Evolutionary conservation across 2,329 filamentous ascomycete genomes (phyloP).

Genomic region (Pyrenophora tritici-repentis): DNA sequence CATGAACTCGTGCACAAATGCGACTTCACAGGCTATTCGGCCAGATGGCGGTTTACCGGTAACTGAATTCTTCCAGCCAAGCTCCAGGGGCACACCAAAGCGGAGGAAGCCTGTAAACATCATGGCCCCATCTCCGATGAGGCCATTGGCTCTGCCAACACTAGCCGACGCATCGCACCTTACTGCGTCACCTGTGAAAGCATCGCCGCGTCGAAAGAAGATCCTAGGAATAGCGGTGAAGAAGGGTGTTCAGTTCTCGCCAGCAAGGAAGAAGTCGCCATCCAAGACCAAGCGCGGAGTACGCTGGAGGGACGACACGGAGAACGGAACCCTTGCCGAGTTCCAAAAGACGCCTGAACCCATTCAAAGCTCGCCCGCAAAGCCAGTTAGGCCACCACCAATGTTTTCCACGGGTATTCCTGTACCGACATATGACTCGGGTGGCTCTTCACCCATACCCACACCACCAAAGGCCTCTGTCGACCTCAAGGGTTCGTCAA

Average conservation of each 20-base stretch:
- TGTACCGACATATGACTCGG: conserved; percentile 30
- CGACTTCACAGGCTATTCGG: conserved; percentile 84
- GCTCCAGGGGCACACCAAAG: conserved; percentile 76
- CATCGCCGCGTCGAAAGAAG: conserved; percentile 81
- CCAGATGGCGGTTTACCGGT: conserved; percentile 74
- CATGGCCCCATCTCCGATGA: conserved; percentile 55
- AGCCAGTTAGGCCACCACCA: conserved; percentile 60
- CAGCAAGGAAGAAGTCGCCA: conserved; percentile 75
- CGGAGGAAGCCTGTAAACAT: conserved; percentile 61
- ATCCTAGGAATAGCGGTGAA: conserved; percentile 54
- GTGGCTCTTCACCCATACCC: conserved; percentile 62
- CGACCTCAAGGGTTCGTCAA: conserved; percentile 65
- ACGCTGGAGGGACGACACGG: conserved; percentile 89
- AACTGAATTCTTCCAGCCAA: conserved; percentile 70
- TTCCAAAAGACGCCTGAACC: conserved; percentile 89
- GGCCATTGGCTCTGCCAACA: conserved; percentile 42
- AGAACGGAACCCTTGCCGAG: conserved; percentile 83
- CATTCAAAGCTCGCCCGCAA: conserved; percentile 62
- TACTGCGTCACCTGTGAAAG: conserved; percentile 70
- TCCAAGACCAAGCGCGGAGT: conserved; percentile 72
- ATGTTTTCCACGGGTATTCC: conserved; percentile 51
- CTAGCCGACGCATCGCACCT: conserved; percentile 46
- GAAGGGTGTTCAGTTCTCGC: conserved; percentile 80
- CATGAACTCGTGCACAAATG: conserved; percentile 73
- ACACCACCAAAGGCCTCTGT: conserved; percentile 63